Evolutionary conservation across 441 rosid genomes (phyloP).

Genomic region (Pelargonium hybrid): DNA sequence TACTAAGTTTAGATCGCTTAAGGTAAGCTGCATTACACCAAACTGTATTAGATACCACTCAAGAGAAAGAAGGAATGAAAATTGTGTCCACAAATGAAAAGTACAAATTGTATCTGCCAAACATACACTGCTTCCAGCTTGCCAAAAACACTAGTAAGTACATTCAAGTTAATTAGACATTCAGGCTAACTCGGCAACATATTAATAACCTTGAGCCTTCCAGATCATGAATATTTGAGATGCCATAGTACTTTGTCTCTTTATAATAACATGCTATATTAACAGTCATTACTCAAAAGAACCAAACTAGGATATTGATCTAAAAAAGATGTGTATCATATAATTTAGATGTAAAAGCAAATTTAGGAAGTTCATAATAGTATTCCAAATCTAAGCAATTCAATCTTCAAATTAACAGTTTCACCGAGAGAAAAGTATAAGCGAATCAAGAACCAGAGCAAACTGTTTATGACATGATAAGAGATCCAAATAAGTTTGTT

Average conservation of each 20-base stretch:
- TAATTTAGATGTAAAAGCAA: neutral
- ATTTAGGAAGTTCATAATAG: neutral
- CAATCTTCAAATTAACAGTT: neutral
- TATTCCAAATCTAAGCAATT: neutral
- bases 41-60: conserved; percentile 8
- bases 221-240: neutral
- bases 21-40: conserved; percentile 55
- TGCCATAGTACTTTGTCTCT: neutral
- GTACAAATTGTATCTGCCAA: neutral
- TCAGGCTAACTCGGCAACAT: neutral
- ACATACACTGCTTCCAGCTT: neutral
- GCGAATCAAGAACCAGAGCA: neutral
- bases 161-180: conserved; percentile 1
- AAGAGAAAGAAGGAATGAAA: conserved; percentile 11
- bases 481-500: neutral
- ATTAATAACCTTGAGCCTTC: too few relatives aligned
- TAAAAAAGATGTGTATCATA: neutral
- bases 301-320: neutral
- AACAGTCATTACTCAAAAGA: neutral
- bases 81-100: neutral
- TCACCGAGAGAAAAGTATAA: neutral
- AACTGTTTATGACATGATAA: neutral
- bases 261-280: neutral
- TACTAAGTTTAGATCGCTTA: conserved; percentile 83
- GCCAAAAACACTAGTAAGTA: conserved; percentile 6